Conservation (phyloP, 345 rosid species). For the Camelina sativa region DNA sequence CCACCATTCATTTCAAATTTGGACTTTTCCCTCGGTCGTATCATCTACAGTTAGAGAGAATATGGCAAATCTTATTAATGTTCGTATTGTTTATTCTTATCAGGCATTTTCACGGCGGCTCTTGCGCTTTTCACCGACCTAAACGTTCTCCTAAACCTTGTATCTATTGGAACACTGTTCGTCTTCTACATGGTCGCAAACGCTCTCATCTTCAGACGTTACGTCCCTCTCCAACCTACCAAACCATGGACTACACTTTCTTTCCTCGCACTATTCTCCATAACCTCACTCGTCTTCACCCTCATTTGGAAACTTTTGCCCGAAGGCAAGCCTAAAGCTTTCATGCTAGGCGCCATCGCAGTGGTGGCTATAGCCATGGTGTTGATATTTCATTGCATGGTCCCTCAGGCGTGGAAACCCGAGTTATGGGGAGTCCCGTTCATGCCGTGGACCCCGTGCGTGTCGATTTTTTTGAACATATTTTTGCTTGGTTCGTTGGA, state of each 20-base stretch:
- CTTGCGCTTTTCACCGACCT: conserved; percentile 84
- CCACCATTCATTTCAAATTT: conserved; percentile 13
- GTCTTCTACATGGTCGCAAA: conserved; percentile 97
- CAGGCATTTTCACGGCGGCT: conserved; percentile 87
- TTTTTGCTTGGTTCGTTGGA: conserved; percentile 79
- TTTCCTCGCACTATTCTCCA: conserved; percentile 65
- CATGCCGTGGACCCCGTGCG: conserved; percentile 92
- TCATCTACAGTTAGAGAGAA: neutral
- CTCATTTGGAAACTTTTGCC: conserved; percentile 72
- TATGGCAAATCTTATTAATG: conserved; percentile 2
- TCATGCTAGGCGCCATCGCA: conserved; percentile 55
- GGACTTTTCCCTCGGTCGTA: conserved; percentile 7
- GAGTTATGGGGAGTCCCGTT: conserved; percentile 91
- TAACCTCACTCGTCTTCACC: conserved; percentile 65
- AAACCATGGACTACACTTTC: conserved; percentile 79
- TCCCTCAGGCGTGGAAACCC: conserved; percentile 72
- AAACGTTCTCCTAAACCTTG: conserved; percentile 71
- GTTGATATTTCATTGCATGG: conserved; percentile 55
- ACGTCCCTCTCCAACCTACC: conserved; percentile 64
- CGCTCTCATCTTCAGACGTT: conserved; percentile 81
- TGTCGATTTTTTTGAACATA: conserved; percentile 80
- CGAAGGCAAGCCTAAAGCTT: conserved; percentile 55
- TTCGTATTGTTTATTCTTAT: conserved; percentile 13
- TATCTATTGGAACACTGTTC: conserved; percentile 90
- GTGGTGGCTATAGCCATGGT: conserved; percentile 52